Conservation (phyloP, 2,329 filamentous ascomycete genomes). For the Xylaria digitata region DNA sequence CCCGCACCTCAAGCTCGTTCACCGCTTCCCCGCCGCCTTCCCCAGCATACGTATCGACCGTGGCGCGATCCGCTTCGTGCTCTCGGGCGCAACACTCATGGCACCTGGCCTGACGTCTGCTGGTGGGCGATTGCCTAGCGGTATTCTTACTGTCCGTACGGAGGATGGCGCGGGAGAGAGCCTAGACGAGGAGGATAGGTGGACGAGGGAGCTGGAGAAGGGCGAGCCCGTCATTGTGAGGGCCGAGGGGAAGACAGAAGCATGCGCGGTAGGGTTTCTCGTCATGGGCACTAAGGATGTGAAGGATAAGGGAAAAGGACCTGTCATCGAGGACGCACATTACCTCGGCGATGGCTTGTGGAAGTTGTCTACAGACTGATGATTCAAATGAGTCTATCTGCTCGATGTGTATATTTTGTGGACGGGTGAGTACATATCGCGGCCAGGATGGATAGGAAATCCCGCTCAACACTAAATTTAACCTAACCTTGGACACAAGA, state of each 20-base stretch:
- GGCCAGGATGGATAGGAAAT: not conserved
- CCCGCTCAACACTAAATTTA: not conserved
- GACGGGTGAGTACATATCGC: not conserved
- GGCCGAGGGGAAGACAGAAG: constrained; percentile 93
- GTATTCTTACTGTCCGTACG: constrained; percentile 43
- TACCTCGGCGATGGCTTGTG: constrained; percentile 95
- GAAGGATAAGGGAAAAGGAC: constrained; percentile 93
- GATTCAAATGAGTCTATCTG: constrained; percentile 1
- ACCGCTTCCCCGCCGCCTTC: constrained; percentile 88
- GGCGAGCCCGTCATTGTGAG: constrained; percentile 88
- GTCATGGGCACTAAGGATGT: constrained; percentile 90
- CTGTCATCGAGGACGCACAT: constrained; percentile 93
- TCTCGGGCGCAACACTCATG: constrained; percentile 95
- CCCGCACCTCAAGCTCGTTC: constrained; percentile 88
- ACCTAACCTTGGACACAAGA: not conserved
- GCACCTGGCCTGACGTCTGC: constrained; percentile 88
- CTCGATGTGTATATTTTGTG: constrained; percentile 7
- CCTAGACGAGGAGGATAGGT: constrained; percentile 55
- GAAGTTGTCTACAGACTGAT: constrained; percentile 64
- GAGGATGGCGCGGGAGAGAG: constrained; percentile 46
- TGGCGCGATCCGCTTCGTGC: constrained; percentile 95
- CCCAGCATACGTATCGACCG: constrained; percentile 90
- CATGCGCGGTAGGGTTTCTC: constrained; percentile 86
- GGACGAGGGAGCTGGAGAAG: constrained; percentile 76
- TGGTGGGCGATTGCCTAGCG: constrained; percentile 80